These are phyloP conservation scores for Agaricus blazei DNA, from an alignment of 768 basidiomycete genomes.

Conservation along the genomic window DNA sequence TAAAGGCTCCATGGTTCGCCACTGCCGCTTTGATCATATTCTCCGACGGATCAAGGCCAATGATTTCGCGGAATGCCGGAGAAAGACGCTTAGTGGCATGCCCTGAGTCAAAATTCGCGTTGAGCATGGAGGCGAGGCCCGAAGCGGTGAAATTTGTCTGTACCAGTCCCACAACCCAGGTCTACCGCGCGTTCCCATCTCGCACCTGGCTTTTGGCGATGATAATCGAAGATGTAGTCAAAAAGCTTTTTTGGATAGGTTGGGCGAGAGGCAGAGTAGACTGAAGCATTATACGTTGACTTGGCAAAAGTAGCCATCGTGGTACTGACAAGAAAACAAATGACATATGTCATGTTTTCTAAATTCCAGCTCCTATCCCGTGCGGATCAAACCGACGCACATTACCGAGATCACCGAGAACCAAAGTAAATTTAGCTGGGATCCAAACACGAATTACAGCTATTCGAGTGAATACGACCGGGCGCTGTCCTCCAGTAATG, in stretches of 20 bases:
- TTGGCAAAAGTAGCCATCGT: slow-evolving; percentile 77
- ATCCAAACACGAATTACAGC: too few relatives aligned
- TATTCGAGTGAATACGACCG: too few relatives aligned
- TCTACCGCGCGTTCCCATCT: slow-evolving; percentile 63
- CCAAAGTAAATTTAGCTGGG: too few relatives aligned
- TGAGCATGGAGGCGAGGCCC: too few relatives aligned
- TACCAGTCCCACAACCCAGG: slow-evolving; percentile 84
- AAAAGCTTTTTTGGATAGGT: slow-evolving; percentile 67
- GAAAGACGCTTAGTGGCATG: slow-evolving; percentile 60
- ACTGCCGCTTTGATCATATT: slow-evolving; percentile 63
- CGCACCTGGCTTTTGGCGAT: slow-evolving; percentile 25
- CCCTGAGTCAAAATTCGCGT: slow-evolving; percentile 33
- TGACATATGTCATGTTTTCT: not conserved
- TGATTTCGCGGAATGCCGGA: slow-evolving; percentile 46
- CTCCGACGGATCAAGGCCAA: slow-evolving; percentile 71
- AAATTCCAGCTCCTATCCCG: not conserved
- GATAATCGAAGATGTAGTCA: slow-evolving; percentile 58
- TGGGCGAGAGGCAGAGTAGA: slow-evolving; percentile 67
- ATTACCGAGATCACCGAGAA: too few relatives aligned
- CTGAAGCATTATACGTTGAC: slow-evolving; percentile 57
- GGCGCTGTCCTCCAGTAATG: not conserved
- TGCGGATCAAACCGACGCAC: too few relatives aligned
- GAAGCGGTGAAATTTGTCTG: not conserved
- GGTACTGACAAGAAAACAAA: not conserved
- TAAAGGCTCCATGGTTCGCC: slow-evolving; percentile 12